These are phyloP conservation scores for Fraxinus velutina DNA, from an alignment of 305 asterid genomes.

Conservation along the genomic window DNA sequence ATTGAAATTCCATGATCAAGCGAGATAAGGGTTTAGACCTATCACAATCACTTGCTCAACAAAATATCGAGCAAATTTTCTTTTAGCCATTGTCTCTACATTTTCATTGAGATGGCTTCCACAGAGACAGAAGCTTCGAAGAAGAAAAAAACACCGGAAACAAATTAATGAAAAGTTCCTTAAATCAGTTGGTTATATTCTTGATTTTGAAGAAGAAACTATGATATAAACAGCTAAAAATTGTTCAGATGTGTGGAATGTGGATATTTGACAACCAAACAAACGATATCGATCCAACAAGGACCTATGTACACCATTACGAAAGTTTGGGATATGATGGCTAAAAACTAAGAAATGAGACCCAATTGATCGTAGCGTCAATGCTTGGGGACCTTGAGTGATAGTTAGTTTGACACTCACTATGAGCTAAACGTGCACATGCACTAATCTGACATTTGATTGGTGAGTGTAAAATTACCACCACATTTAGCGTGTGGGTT, in stretches of 20 bases:
- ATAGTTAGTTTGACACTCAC: neutral
- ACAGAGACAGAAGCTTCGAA: neutral
- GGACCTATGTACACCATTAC: neutral
- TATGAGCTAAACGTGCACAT: neutral
- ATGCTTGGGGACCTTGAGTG: neutral
- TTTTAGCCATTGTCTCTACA: neutral
- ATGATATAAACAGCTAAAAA: neutral
- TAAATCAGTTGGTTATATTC: neutral
- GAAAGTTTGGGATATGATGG: neutral
- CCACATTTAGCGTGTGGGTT: neutral
- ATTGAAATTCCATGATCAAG: neutral
- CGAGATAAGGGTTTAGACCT: neutral
- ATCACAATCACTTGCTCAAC: neutral
- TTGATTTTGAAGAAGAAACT: neutral
- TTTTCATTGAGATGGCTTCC: neutral
- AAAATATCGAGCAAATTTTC: neutral
- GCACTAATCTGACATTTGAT: neutral
- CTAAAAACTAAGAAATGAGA: neutral
- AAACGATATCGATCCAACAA: neutral
- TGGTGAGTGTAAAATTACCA: neutral
- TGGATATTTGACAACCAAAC: neutral
- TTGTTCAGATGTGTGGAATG: neutral
- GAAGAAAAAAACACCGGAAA: neutral
- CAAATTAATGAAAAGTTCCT: neutral
- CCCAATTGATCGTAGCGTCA: neutral